Evolutionary conservation across 2,329 filamentous ascomycete genomes (phyloP).

Genomic region (Botrytis medusae): DNA sequence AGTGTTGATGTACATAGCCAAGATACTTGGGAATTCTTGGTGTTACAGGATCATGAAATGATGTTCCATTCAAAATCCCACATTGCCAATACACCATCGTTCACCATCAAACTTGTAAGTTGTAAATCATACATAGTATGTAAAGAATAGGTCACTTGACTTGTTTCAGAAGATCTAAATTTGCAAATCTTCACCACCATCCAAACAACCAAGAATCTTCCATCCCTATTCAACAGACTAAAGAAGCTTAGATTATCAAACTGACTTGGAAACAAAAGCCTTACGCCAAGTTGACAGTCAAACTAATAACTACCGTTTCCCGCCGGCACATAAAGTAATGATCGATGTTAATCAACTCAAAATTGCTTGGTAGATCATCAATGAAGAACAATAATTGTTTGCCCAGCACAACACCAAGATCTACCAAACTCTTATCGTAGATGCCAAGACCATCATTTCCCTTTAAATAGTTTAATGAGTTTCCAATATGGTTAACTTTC

Average conservation of each 20-base stretch:
- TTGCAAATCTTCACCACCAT: not conserved
- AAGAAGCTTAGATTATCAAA: not conserved
- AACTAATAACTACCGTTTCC: constrained; percentile 12
- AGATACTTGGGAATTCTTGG: constrained; percentile 18
- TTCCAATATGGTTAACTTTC: not conserved
- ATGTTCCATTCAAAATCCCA: not conserved
- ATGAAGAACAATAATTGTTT: not conserved
- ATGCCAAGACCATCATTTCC: constrained; percentile 12
- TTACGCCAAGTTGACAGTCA: constrained; percentile 5
- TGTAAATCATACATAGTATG: constrained; percentile 1
- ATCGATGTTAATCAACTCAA: not conserved
- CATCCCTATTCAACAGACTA: not conserved
- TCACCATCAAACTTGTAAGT: not conserved
- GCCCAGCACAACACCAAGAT: constrained; percentile 17
- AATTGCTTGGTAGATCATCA: not conserved
- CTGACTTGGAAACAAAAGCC: constrained; percentile 3
- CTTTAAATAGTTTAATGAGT: not conserved
- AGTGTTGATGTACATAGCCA: constrained; percentile 13
- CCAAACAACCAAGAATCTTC: not conserved
- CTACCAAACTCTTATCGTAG: constrained; percentile 9
- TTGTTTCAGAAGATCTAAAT: constrained; percentile 16
- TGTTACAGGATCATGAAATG: constrained; percentile 9
- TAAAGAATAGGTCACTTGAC: constrained; percentile 13
- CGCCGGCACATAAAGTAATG: not conserved
- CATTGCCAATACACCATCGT: not conserved